These are phyloP conservation scores for Xylariaceae sp. DNA, from an alignment of 2,329 filamentous ascomycete genomes.

Conservation along the genomic window DNA sequence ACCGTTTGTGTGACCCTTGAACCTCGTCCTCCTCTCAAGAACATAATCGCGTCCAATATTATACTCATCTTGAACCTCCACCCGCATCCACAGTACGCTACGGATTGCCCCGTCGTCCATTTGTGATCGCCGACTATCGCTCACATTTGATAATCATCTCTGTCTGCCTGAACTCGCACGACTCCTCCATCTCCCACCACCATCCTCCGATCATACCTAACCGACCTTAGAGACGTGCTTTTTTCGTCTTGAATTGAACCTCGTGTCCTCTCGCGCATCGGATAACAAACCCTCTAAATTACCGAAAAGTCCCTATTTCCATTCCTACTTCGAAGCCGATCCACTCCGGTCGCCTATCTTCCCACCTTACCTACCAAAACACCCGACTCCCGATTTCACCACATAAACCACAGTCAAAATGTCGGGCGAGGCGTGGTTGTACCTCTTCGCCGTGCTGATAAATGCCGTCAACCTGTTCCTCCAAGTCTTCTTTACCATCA, in stretches of 20 bases:
- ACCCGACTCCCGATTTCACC: not conserved
- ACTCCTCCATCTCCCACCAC: not conserved
- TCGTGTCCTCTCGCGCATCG: no score
- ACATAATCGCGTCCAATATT: not conserved
- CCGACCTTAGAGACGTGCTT: not conserved
- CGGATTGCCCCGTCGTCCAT: not conserved
- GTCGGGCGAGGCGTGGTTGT: slow-evolving; percentile 98
- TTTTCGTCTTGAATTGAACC: no score
- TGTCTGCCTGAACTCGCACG: not conserved
- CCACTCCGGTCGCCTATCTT: not conserved
- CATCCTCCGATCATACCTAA: not conserved
- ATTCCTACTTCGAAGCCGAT: not conserved
- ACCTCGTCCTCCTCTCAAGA: not conserved
- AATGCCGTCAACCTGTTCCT: slow-evolving; percentile 99
- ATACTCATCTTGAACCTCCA: not conserved
- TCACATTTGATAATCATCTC: not conserved
- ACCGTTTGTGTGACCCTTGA: no score
- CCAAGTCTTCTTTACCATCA: slow-evolving; percentile 99
- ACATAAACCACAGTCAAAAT: slow-evolving; percentile 47
- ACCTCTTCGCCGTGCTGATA: slow-evolving; percentile 94
- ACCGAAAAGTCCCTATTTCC: not conserved
- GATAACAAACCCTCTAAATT: no score
- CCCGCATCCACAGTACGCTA: not conserved
- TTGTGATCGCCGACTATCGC: not conserved
- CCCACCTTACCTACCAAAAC: not conserved